Conservation (phyloP, 495 filamentous ascomycete species). For the Annulohypoxylon bovei region DNA sequence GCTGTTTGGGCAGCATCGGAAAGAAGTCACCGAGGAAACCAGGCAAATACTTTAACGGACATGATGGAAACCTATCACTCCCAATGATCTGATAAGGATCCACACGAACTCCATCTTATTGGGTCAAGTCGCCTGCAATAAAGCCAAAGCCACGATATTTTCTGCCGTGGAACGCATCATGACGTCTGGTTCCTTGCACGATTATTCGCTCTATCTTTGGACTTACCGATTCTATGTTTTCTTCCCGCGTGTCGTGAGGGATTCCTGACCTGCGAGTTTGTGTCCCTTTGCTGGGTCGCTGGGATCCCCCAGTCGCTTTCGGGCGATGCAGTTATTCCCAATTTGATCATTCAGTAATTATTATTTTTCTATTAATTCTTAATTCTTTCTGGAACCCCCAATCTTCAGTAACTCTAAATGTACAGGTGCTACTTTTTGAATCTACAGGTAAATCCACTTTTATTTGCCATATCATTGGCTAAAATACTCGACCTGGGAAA, state of each 20-base stretch:
- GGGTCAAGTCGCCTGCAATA: constrained; percentile 27
- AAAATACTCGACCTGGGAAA: too few relatives aligned
- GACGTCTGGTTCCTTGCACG: constrained; percentile 19
- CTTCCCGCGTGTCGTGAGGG: constrained; percentile 26
- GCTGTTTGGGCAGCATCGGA: background rate
- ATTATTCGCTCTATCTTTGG: background rate
- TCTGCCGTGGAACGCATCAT: constrained; percentile 31
- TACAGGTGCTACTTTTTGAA: constrained; percentile 4
- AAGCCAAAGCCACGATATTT: constrained; percentile 25
- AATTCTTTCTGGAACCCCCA: constrained; percentile 27
- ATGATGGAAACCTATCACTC: background rate
- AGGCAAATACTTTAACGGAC: background rate
- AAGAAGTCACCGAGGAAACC: constrained; percentile 11
- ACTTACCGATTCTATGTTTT: constrained; percentile 10
- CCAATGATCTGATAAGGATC: constrained; percentile 14
- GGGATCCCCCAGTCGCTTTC: constrained; percentile 4
- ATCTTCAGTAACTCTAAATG: background rate
- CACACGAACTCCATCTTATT: constrained; percentile 18
- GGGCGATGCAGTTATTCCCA: background rate
- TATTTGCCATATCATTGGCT: too few relatives aligned
- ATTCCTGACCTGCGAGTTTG: constrained; percentile 11
- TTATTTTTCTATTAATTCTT: background rate
- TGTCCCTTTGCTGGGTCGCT: background rate
- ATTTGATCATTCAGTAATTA: background rate
- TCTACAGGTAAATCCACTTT: too few relatives aligned